These are phyloP conservation scores for Leccinum subtestaceum DNA, from an alignment of 768 basidiomycete species.

Conservation along the genomic window DNA sequence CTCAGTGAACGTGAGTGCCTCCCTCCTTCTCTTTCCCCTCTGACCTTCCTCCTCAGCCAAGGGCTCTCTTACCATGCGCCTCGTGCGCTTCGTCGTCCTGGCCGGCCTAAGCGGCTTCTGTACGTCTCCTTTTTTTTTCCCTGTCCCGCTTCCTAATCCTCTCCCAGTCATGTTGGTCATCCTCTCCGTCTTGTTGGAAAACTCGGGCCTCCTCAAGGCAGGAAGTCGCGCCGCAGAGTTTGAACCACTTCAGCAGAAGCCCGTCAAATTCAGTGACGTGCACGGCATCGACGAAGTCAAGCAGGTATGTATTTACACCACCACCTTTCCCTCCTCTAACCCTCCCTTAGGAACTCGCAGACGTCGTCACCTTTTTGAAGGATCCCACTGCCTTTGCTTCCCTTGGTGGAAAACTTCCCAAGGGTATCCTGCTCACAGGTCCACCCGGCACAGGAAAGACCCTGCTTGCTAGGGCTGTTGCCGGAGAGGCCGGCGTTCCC, in stretches of 20 bases:
- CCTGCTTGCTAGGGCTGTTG: constrained; percentile 93
- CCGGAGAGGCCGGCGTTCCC: constrained; percentile 96
- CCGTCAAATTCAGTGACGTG: constrained; percentile 90
- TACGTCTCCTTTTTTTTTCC: constrained; percentile 35
- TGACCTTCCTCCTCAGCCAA: constrained; percentile 45
- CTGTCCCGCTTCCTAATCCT: constrained; percentile 5
- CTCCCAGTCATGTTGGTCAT: constrained; percentile 74
- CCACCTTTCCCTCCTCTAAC: neutral
- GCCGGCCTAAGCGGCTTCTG: constrained; percentile 62
- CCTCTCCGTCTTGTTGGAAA: constrained; percentile 87
- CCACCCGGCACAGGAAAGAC: constrained; percentile 83
- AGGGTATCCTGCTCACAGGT: constrained; percentile 89
- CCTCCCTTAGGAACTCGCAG: constrained; percentile 73
- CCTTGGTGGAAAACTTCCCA: constrained; percentile 91
- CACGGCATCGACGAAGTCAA: constrained; percentile 98
- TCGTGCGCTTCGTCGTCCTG: constrained; percentile 60
- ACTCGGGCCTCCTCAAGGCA: constrained; percentile 88
- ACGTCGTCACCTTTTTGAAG: constrained; percentile 92
- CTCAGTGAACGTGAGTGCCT: constrained; percentile 71
- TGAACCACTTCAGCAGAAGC: constrained; percentile 74
- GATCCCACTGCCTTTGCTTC: constrained; percentile 88
- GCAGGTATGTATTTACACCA: constrained; percentile 49
- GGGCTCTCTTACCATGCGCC: constrained; percentile 60
- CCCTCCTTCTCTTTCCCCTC: neutral
- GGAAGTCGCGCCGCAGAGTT: constrained; percentile 81